Conservation (phyloP, 768 basidiomycete species). For the Amanita muscaria region DNA sequence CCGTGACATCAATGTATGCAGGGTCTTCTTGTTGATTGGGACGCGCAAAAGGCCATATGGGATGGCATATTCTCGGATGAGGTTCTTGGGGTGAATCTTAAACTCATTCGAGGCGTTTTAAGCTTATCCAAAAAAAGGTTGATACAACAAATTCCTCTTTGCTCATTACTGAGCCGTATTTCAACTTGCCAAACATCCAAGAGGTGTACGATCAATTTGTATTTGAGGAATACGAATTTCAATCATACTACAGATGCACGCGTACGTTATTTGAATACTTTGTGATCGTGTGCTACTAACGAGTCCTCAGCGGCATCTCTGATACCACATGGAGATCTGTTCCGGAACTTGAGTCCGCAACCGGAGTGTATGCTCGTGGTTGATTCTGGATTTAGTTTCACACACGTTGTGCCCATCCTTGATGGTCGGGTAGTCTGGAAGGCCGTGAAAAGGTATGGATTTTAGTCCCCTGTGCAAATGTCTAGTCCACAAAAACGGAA, state of each 20-base stretch:
- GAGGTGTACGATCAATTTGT: constrained; percentile 92
- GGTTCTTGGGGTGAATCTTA: constrained; percentile 48
- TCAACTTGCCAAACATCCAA: constrained; percentile 88
- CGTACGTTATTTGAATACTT: constrained; percentile 43
- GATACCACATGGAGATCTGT: constrained; percentile 68
- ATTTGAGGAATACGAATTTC: constrained; percentile 95
- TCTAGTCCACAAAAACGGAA: constrained; percentile 10
- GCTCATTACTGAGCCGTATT: constrained; percentile 88
- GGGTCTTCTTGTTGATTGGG: constrained; percentile 95
- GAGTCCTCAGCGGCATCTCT: constrained; percentile 61
- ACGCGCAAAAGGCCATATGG: constrained; percentile 91
- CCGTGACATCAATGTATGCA: constrained; percentile 26
- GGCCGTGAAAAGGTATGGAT: constrained; percentile 68
- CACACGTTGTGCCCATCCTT: constrained; percentile 82
- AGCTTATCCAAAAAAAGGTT: constrained; percentile 35
- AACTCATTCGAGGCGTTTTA: not conserved
- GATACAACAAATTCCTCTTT: constrained; percentile 66
- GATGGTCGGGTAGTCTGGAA: constrained; percentile 66
- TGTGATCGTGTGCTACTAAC: constrained; percentile 4
- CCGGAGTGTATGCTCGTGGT: constrained; percentile 79
- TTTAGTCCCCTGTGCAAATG: constrained; percentile 7
- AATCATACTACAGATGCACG: constrained; percentile 69
- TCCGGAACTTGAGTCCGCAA: constrained; percentile 37
- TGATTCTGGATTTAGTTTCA: constrained; percentile 92
- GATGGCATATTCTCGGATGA: constrained; percentile 78